Base-by-base conservation (phyloP, 768 basidiomycete species). In the Cystofilobasidium macerans region DNA sequence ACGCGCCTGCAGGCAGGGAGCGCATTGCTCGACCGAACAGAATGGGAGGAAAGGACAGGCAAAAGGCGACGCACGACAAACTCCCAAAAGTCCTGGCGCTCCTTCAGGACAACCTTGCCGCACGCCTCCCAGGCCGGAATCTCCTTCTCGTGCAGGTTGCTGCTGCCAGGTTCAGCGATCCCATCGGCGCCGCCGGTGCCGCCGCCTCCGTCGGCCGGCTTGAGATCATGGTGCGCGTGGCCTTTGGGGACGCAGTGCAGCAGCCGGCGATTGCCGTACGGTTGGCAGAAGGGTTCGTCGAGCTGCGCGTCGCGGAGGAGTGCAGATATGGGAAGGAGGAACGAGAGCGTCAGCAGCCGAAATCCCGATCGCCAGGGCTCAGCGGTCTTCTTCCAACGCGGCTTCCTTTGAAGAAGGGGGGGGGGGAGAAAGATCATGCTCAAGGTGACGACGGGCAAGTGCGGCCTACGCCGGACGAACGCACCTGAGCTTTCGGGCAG, bases 101-200 rank as follows among this genome's bases (percentile, higher is more conserved):
- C 92, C 68, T 83, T 80, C 24, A 79, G 76, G 53, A 87, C 80
- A 40, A 92, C 87, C 69, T 89, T 89, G 4, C 92, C 93, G 71
- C 93, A 97, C 5, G 91, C 84, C 73, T 91, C 86, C 90, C 91
- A 97, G 7, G 90, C 91, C 3, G 86, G 85, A 1, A 82, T 83
- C 76, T 79, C 78, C 22, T 78, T 68, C 28, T 68, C 61, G 67
- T 68, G 61, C 36, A 43, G 20, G 3, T 13, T 30, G 58, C 40
- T 30, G n/a, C n/a, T n/a, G n/a, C n/a, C n/a, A n/a, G n/a, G n/a
- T n/a, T n/a, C n/a, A n/a, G n/a, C n/a, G n/a, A n/a, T n/a, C n/a
- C n/a, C 26, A 12, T 57, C 43, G 28, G 42, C 54, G 18, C 61
- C 47, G 26, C n/a, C 28, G 24, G 16, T 16, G 12, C 4, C 30